Conservation (phyloP, 2,329 filamentous ascomycete genomes). For the Xylaria sp. region DNA sequence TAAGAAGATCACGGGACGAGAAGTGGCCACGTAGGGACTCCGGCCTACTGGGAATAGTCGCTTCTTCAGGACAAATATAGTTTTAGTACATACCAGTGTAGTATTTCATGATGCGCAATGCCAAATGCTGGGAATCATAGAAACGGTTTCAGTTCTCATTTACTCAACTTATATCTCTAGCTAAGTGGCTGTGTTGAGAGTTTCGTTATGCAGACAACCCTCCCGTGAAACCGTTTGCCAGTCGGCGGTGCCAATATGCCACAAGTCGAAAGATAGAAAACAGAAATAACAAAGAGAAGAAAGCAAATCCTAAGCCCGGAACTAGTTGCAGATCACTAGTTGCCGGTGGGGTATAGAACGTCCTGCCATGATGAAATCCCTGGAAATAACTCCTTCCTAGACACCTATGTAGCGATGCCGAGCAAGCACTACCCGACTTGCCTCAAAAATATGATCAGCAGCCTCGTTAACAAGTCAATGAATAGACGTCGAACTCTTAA, state of each 20-base stretch:
- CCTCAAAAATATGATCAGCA: background rate
- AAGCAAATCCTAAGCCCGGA: constrained; percentile 39
- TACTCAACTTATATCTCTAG: constrained; percentile 2
- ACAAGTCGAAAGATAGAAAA: background rate
- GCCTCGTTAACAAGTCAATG: background rate
- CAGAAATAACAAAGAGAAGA: constrained; percentile 25
- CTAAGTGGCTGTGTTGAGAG: background rate
- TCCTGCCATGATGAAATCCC: constrained; percentile 22
- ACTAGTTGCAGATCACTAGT: constrained; percentile 28
- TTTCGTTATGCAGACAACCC: background rate
- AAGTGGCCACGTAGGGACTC: background rate
- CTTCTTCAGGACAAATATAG: background rate
- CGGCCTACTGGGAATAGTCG: too few species aligned
- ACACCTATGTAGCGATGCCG: constrained; percentile 29
- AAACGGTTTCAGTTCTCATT: background rate
- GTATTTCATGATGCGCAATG: background rate
- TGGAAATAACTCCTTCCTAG: constrained; percentile 21
- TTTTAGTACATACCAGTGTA: background rate
- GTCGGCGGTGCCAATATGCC: constrained; percentile 9
- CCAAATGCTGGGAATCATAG: too few species aligned
- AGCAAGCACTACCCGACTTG: constrained; percentile 1
- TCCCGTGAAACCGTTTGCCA: constrained; percentile 3
- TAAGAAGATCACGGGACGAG: constrained; percentile 17
- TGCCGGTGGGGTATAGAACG: constrained; percentile 39
- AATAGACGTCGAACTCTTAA: constrained; percentile 8